These are phyloP conservation scores for Achaetomiella virescens DNA, from an alignment of 495 filamentous ascomycete species.

Conservation along the genomic window DNA sequence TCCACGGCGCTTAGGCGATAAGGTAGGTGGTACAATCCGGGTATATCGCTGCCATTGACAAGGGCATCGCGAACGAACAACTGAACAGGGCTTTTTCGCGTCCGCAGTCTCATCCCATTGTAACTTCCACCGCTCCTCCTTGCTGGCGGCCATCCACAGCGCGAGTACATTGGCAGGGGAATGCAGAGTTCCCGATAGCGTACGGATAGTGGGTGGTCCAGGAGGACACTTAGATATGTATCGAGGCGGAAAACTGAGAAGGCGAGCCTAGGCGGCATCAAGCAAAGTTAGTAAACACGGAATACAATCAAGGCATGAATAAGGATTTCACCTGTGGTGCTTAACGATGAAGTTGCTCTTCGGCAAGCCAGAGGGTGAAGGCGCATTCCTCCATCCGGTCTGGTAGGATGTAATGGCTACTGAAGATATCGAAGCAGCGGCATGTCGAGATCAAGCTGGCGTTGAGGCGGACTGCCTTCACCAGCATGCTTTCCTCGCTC, in stretches of 20 bases:
- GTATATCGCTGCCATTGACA: not conserved
- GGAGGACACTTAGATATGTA: constrained; percentile 27
- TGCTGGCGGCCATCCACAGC: constrained; percentile 25
- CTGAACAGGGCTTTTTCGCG: constrained; percentile 30
- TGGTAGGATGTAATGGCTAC: constrained; percentile 21
- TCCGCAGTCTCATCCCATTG: constrained; percentile 30
- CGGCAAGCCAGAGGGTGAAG: constrained; percentile 26
- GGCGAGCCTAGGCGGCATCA: constrained; percentile 19
- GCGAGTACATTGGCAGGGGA: constrained; percentile 24
- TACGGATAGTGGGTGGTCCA: constrained; percentile 27
- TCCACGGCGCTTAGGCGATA: constrained; percentile 27
- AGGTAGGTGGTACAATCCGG: constrained; percentile 6
- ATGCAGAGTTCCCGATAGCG: constrained; percentile 32
- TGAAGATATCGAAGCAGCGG: constrained; percentile 30
- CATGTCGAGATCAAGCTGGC: constrained; percentile 24
- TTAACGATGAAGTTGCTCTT: constrained; percentile 33
- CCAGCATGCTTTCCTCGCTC: constrained; percentile 27
- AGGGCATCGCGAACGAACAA: constrained; percentile 27
- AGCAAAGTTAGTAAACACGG: not conserved
- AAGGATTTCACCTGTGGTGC: too few relatives aligned
- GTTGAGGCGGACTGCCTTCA: constrained; percentile 24
- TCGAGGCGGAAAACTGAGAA: constrained; percentile 29
- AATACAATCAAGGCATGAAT: too few relatives aligned
- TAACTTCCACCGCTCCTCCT: constrained; percentile 27
- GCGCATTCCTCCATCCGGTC: constrained; percentile 16